phyloP scores from a whole-genome alignment of 805 yeast genomes.

The Candida hispaniensis region DNA sequence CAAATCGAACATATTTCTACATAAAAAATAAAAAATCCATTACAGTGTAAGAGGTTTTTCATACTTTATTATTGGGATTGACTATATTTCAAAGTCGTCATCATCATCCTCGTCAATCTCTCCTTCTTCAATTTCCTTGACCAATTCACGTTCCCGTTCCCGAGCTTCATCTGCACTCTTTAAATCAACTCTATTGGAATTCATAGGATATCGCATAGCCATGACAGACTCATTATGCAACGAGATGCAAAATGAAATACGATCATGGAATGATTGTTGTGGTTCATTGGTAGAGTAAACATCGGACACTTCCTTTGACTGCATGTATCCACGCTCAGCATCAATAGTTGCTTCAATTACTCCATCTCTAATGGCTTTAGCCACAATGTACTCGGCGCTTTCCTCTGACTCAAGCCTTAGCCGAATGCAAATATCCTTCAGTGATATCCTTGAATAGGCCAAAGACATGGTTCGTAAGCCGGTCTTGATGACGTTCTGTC shows the following conservation, averaged over 20 bases:
- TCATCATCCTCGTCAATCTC: conserved; percentile 34
- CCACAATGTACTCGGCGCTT: conserved; percentile 91
- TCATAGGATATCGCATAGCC: conserved; percentile 83
- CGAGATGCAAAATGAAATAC: conserved; percentile 84
- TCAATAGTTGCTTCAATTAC: conserved; percentile 92
- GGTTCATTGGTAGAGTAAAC: conserved; percentile 83
- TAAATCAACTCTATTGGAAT: conserved; percentile 40
- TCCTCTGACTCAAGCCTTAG: conserved; percentile 88
- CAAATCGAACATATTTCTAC: too few relatives aligned
- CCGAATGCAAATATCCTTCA: conserved; percentile 88
- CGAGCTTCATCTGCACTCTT: conserved; percentile 45
- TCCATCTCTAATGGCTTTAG: conserved; percentile 94
- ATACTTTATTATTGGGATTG: too few relatives aligned
- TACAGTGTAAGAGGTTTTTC: too few relatives aligned
- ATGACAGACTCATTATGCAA: conserved; percentile 84
- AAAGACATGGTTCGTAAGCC: conserved; percentile 90
- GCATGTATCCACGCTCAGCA: conserved; percentile 85
- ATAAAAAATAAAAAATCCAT: too few relatives aligned
- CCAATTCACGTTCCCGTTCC: conserved; percentile 43
- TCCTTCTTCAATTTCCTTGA: conserved; percentile 36
- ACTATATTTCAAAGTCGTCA: conserved; percentile 17
- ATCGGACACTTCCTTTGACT: conserved; percentile 76
- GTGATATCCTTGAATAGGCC: conserved; percentile 80
- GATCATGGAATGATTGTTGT: conserved; percentile 77
- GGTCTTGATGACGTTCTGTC: conserved; percentile 95